Evolutionary conservation across 306 rosid species (phyloP).

Genomic region (Urtica urens): DNA sequence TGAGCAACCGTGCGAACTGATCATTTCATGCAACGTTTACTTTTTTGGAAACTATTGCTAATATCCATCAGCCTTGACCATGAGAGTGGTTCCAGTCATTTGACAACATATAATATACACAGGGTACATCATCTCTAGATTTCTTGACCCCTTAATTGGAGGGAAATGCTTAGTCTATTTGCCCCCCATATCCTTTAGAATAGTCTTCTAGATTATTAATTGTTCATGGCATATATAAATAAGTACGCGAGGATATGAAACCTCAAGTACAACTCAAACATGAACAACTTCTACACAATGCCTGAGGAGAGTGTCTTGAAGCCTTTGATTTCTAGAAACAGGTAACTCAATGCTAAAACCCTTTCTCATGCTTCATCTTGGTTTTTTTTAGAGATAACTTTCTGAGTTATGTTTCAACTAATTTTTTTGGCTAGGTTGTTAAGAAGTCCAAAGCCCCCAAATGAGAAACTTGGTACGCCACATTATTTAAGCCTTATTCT

Average conservation of each 20-base stretch:
- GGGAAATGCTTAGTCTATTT: background rate
- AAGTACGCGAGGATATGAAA: constrained; percentile 11
- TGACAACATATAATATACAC: background rate
- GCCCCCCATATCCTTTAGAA: constrained; percentile 1
- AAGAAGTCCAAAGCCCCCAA: constrained; percentile 29
- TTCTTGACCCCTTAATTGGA: constrained; percentile 3
- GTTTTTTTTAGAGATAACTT: constrained; percentile 7
- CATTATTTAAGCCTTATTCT: background rate
- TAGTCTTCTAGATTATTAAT: constrained; percentile 6
- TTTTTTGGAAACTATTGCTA: constrained; percentile 12
- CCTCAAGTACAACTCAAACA: constrained; percentile 13
- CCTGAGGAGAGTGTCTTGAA: constrained; percentile 18
- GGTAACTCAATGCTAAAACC: constrained; percentile 19
- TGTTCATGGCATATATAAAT: constrained; percentile 15
- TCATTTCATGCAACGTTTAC: constrained; percentile 1
- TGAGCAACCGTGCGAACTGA: constrained; percentile 8
- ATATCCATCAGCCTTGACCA: constrained; percentile 3
- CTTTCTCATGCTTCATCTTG: background rate
- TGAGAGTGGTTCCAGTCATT: background rate
- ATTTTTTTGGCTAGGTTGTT: constrained; percentile 18
- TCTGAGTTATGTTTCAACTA: constrained; percentile 1
- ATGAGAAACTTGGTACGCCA: constrained; percentile 32
- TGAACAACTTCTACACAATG: constrained; percentile 22
- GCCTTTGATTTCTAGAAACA: constrained; percentile 27
- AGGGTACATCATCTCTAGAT: background rate